Evolutionary conservation across 2,329 filamentous ascomycete genomes (phyloP).

Genomic region (Pseudopyricularia cyperi): DNA sequence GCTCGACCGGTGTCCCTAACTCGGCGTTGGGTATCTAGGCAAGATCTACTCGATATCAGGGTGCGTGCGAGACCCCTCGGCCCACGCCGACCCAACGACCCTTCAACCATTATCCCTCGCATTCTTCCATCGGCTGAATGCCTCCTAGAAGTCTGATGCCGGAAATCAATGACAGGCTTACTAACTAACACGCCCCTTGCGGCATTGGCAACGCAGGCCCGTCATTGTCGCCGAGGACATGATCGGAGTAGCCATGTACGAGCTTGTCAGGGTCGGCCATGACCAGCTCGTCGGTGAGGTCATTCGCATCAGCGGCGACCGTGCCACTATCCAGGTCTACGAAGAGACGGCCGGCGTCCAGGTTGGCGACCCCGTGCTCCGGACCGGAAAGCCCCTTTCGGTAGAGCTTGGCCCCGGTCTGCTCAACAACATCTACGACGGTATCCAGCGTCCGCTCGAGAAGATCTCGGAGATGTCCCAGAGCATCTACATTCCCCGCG

Average conservation of each 20-base stretch:
- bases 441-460: constrained; percentile 90
- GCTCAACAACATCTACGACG: constrained; percentile 99
- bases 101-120: neutral
- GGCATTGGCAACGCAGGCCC: constrained; percentile 37
- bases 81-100: neutral
- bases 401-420: constrained; percentile 94
- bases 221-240: constrained; percentile 97
- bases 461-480: constrained; percentile 65
- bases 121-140: neutral
- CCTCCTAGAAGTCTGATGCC: neutral
- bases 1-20: neutral
- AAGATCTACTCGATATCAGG: constrained; percentile 15
- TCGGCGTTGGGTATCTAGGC: constrained; percentile 5
- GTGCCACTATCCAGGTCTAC: constrained; percentile 96
- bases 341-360: constrained; percentile 98
- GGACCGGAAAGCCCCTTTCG: constrained; percentile 90
- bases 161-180: neutral
- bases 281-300: constrained; percentile 91
- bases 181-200: constrained; percentile 6
- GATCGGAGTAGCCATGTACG: constrained; percentile 99
- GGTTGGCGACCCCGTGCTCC: constrained; percentile 81
- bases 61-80: constrained; percentile 83
- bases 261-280: constrained; percentile 87
- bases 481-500: constrained; percentile 96
- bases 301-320: constrained; percentile 92